Percentiles rank a stretch among this genome's conserved stretches.
These are phyloP conservation scores for Thymus mandschuricus DNA, from an alignment of 257 asterid species.

Conservation along the genomic window DNA sequence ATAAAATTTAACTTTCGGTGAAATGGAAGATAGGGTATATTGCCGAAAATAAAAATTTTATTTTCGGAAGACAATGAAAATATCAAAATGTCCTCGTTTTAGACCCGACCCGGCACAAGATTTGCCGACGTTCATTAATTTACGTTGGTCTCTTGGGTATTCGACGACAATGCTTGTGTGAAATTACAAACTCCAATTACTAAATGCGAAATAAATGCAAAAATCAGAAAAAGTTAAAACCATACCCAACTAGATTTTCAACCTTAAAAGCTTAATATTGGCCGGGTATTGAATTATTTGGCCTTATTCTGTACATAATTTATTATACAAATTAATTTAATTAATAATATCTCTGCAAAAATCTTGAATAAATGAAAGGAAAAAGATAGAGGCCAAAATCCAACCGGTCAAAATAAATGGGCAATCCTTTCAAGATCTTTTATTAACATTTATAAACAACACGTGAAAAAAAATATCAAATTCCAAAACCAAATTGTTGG, in stretches of 20 bases:
- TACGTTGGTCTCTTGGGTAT: not conserved
- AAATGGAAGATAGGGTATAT: no score
- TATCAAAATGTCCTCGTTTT: no score
- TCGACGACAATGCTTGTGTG: not conserved
- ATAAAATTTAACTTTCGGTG: no score
- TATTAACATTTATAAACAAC: not conserved
- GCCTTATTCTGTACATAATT: conserved; percentile 19
- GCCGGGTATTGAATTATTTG: not conserved
- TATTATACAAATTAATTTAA: conserved; percentile 18
- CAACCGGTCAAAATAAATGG: conserved; percentile 47
- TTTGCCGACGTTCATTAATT: not conserved
- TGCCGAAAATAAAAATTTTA: no score
- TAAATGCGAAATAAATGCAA: no score
- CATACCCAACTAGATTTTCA: conserved; percentile 11
- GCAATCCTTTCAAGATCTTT: conserved; percentile 43
- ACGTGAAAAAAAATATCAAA: not conserved
- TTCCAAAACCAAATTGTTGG: not conserved
- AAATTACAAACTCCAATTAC: no score
- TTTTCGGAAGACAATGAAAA: no score
- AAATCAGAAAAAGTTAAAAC: not conserved
- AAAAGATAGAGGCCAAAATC: not conserved
- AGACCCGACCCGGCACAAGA: not conserved
- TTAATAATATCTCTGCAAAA: not conserved
- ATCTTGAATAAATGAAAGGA: not conserved
- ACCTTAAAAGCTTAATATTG: conserved; percentile 34